These are phyloP conservation scores for Meyerozyma smithsonii DNA, from an alignment of 1,139 yeast species.

Conservation along the genomic window DNA sequence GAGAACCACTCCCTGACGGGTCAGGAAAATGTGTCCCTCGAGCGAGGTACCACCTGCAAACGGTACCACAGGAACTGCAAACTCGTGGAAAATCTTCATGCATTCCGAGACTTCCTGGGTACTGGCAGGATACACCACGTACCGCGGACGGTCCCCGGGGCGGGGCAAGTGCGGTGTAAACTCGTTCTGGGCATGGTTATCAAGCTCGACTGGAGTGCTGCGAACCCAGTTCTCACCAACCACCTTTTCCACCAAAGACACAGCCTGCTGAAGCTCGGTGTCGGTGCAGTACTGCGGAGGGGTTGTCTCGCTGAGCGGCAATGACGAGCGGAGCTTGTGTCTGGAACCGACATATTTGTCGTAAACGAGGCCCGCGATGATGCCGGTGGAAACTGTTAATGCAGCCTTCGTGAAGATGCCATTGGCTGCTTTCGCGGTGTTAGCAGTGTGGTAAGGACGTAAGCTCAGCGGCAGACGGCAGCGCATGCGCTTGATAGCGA, in stretches of 20 bases:
- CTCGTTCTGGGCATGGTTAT: conserved; percentile 35
- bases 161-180: conserved; percentile 40
- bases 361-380: neutral
- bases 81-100: conserved; percentile 29
- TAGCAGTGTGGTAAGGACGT: neutral
- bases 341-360: neutral
- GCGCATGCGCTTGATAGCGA: neutral
- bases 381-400: neutral
- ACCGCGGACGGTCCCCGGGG: conserved; percentile 29
- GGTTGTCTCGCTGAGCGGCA: neutral
- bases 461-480: neutral
- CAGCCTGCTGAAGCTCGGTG: conserved; percentile 18
- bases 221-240: conserved; percentile 20
- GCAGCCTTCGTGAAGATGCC: neutral
- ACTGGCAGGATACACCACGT: conserved; percentile 30
- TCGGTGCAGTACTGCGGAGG: conserved; percentile 19
- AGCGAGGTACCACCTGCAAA: conserved; percentile 51
- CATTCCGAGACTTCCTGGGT: conserved; percentile 35
- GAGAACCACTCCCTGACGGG: conserved; percentile 32
- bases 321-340: neutral
- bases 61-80: conserved; percentile 54
- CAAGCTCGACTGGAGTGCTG: conserved; percentile 27
- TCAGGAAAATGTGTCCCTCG: conserved; percentile 43
- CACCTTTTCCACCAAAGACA: conserved; percentile 16
- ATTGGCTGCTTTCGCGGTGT: neutral